A percentile compares a stretch with the other conserved stretches of the same genome.
Conservation (phyloP, 2,329 filamentous ascomycete species). For the Macrophomina phaseolina region DNA sequence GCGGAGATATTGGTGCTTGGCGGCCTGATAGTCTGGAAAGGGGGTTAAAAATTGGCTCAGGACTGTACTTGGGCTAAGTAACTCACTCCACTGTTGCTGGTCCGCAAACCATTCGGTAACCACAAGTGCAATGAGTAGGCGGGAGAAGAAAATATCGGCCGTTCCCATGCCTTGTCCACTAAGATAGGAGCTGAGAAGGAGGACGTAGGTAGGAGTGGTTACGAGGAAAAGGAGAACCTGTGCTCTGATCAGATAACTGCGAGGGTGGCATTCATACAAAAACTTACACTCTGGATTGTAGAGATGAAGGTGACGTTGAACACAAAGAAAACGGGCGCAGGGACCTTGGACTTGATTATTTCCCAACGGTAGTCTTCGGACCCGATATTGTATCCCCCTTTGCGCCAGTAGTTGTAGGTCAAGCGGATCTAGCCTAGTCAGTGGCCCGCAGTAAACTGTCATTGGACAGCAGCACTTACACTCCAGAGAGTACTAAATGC, state of each 20-base stretch:
- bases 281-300: conserved; percentile 67
- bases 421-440: conserved; percentile 66
- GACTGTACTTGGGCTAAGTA: not conserved
- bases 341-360: conserved; percentile 71
- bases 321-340: conserved; percentile 72
- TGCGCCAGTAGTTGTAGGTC: conserved; percentile 97
- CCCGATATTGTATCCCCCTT: conserved; percentile 85
- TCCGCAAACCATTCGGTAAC: conserved; percentile 82
- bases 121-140: conserved; percentile 62
- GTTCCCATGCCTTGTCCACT: conserved; percentile 55
- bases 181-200: conserved; percentile 74
- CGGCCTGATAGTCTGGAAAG: conserved; percentile 72
- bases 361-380: conserved; percentile 96
- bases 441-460: not conserved
- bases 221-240: conserved; percentile 78
- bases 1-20: conserved; percentile 76
- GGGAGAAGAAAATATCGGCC: conserved; percentile 65
- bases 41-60: not conserved
- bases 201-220: conserved; percentile 80
- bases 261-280: not conserved
- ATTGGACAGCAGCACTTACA: conserved; percentile 55
- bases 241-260: conserved; percentile 20
- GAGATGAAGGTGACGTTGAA: conserved; percentile 93
- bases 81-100: conserved; percentile 85
- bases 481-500: conserved; percentile 79